These are phyloP conservation scores for Ceratocystis smalleyi DNA, from an alignment of 2,329 filamentous ascomycete genomes.

Conservation along the genomic window DNA sequence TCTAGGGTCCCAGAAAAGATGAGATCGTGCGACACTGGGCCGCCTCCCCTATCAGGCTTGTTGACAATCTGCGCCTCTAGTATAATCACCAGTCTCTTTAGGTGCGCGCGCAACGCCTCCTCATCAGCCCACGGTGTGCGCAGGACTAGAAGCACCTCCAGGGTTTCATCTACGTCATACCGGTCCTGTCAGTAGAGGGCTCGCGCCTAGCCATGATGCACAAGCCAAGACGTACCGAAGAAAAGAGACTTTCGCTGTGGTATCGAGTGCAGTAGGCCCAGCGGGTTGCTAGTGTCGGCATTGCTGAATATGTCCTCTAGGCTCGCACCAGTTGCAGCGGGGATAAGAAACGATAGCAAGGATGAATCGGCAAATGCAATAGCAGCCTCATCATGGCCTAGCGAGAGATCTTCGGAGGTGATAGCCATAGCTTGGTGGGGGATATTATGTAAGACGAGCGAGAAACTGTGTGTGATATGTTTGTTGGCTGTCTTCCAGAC, in stretches of 20 bases:
- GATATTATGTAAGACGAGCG: not conserved
- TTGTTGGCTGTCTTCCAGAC: not conserved
- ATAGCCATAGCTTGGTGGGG: constrained; percentile 20
- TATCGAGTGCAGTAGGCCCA: constrained; percentile 40
- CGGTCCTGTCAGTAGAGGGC: not conserved
- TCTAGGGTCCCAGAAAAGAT: constrained; percentile 42
- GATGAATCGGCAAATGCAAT: constrained; percentile 41
- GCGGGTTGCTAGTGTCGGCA: constrained; percentile 27
- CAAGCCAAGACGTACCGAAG: constrained; percentile 43
- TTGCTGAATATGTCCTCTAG: constrained; percentile 36
- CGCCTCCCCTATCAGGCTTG: constrained; percentile 31
- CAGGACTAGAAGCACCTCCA: constrained; percentile 53
- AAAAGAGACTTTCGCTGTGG: constrained; percentile 49
- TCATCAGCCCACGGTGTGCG: constrained; percentile 47
- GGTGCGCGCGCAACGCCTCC: constrained; percentile 38
- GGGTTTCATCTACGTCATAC: constrained; percentile 49
- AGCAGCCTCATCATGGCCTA: constrained; percentile 21
- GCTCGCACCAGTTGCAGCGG: constrained; percentile 38
- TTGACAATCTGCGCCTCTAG: constrained; percentile 53
- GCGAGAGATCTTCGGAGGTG: constrained; percentile 22
- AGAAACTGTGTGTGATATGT: not conserved
- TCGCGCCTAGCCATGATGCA: not conserved
- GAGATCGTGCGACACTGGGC: constrained; percentile 34
- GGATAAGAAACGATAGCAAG: constrained; percentile 45
- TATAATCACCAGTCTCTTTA: constrained; percentile 47